These are phyloP conservation scores for Heterobasidion parviporum DNA, from an alignment of 1,284 basidiomycete species.

Conservation along the genomic window DNA sequence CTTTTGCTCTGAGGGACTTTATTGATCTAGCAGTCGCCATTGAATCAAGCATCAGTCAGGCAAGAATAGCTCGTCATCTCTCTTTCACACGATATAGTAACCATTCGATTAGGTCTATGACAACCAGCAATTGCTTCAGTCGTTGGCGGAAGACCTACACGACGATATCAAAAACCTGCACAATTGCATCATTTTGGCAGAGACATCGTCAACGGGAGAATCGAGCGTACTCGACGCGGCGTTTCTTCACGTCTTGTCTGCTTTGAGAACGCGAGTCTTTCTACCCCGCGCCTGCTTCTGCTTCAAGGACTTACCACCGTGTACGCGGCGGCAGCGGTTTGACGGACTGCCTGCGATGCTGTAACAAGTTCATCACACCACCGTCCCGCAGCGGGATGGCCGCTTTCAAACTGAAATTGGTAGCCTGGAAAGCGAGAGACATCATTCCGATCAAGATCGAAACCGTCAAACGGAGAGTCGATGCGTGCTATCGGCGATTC, in stretches of 20 bases:
- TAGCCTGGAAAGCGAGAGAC: background rate
- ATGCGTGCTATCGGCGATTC: background rate
- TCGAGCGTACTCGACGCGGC: too few relatives aligned
- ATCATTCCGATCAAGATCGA: background rate
- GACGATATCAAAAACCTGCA: background rate
- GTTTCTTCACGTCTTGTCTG: too few relatives aligned
- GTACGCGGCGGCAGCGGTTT: background rate
- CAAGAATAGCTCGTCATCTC: background rate
- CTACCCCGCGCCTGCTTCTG: too few relatives aligned
- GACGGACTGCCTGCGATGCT: background rate
- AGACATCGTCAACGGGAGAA: background rate
- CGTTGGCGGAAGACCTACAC: background rate
- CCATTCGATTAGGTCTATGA: background rate
- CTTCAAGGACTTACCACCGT: too few relatives aligned
- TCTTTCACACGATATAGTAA: background rate
- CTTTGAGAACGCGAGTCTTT: too few relatives aligned
- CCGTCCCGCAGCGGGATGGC: background rate
- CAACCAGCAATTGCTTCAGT: background rate
- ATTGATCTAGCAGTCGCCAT: background rate
- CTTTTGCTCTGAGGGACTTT: background rate
- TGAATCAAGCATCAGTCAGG: background rate
- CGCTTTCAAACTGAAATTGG: background rate
- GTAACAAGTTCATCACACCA: background rate
- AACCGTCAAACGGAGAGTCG: background rate
- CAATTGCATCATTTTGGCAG: background rate